Conservation (phyloP, 805 yeast species). For the Pichia insulana region DNA sequence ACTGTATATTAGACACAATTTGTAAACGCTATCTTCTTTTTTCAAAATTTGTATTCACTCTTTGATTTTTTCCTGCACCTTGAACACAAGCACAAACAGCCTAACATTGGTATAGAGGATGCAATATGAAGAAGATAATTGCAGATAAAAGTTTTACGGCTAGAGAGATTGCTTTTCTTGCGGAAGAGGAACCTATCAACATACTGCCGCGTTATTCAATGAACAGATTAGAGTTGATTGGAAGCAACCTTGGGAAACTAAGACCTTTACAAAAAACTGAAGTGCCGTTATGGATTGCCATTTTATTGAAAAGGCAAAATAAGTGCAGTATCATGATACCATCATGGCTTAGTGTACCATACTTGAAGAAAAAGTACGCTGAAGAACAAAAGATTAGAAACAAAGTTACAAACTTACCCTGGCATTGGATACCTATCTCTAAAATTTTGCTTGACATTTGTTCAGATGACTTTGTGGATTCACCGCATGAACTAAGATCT, state of each 20-base stretch:
- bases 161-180: slow-evolving; percentile 71
- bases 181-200: slow-evolving; percentile 67
- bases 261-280: slow-evolving; percentile 58
- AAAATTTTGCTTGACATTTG: slow-evolving; percentile 61
- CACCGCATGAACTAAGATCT: slow-evolving; percentile 61
- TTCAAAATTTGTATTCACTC: too few species aligned
- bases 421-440: slow-evolving; percentile 81
- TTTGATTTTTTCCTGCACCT: too few species aligned
- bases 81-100: too few species aligned
- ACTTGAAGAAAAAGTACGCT: slow-evolving; percentile 49
- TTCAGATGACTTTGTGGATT: slow-evolving; percentile 68
- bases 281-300: slow-evolving; percentile 84
- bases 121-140: slow-evolving; percentile 16
- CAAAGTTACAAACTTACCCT: slow-evolving; percentile 66
- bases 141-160: slow-evolving; percentile 56
- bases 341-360: slow-evolving; percentile 58
- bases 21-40: too few species aligned
- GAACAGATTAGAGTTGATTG: slow-evolving; percentile 56
- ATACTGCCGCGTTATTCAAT: slow-evolving; percentile 74
- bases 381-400: slow-evolving; percentile 47
- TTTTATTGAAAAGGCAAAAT: slow-evolving; percentile 72
- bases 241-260: slow-evolving; percentile 49
- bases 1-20: too few species aligned
- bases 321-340: slow-evolving; percentile 85
- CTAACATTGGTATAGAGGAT: background rate